A percentile compares a stretch with the other conserved stretches of the same genome.
phyloP scores from a whole-genome alignment of 164 flowering plant species.

The Vitis cinerea region DNA sequence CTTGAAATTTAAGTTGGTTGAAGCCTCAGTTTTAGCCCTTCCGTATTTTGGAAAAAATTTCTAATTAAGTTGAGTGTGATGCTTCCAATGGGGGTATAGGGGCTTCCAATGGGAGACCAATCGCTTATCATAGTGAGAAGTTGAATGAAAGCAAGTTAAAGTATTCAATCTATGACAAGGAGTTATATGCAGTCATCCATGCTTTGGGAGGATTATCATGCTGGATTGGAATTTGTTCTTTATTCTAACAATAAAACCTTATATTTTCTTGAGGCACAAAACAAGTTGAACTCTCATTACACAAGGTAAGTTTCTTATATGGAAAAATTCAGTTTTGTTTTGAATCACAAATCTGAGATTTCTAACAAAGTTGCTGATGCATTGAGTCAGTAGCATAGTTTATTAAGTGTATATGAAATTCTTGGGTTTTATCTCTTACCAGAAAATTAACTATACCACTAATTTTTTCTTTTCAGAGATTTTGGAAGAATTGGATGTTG shows the following conservation, averaged over 20 bases:
- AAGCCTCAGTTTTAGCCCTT: no score
- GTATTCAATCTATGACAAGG: not conserved
- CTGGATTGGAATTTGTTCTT: not conserved
- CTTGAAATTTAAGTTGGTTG: no score
- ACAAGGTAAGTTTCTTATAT: not conserved
- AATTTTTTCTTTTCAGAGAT: not conserved
- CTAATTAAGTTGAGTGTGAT: no score
- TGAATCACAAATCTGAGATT: not conserved
- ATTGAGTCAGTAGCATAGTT: not conserved
- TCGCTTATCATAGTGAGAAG: not conserved
- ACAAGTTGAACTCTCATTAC: not conserved
- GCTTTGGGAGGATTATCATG: no score
- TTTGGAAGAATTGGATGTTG: no score
- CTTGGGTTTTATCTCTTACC: not conserved
- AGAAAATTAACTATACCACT: not conserved
- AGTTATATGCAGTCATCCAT: no score
- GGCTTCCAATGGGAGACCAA: no score
- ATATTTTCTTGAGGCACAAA: not conserved
- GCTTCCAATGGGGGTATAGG: no score
- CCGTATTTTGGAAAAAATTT: no score
- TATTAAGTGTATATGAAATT: not conserved
- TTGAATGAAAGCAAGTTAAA: not conserved
- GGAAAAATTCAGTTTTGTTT: not conserved
- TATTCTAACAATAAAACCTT: not conserved
- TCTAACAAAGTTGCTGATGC: not conserved